Evolutionary conservation across 2,329 filamentous ascomycete genomes (phyloP).

Genomic region (Pyrenochaeta sp.): DNA sequence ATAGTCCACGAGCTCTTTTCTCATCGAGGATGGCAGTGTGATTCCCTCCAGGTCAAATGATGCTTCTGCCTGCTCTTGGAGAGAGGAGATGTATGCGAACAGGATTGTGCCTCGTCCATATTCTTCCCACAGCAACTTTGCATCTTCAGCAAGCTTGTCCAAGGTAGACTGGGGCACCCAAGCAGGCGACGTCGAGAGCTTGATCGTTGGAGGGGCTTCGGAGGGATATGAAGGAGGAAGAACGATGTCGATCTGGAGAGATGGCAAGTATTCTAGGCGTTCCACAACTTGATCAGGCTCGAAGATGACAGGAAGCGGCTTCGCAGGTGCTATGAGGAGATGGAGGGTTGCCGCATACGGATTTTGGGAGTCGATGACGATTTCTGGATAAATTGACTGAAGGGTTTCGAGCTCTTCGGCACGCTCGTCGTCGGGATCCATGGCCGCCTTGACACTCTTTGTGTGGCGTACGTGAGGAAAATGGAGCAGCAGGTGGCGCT

Average conservation of each 20-base stretch:
- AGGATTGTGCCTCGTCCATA: slow-evolving; percentile 64
- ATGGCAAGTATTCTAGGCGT: slow-evolving; percentile 62
- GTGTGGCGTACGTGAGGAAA: no score
- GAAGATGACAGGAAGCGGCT: slow-evolving; percentile 53
- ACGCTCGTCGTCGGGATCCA: slow-evolving; percentile 61
- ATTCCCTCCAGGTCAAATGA: slow-evolving; percentile 61
- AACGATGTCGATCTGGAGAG: slow-evolving; percentile 60
- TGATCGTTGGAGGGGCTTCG: slow-evolving; percentile 58
- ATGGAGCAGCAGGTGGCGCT: no score
- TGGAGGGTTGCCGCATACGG: slow-evolving; percentile 60
- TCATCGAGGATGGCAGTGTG: slow-evolving; percentile 59
- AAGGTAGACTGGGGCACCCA: slow-evolving; percentile 62
- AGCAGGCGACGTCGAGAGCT: slow-evolving; percentile 56
- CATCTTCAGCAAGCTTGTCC: slow-evolving; percentile 56
- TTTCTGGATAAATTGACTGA: slow-evolving; percentile 68
- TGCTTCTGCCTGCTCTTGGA: slow-evolving; percentile 65
- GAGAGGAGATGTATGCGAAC: slow-evolving; percentile 66
- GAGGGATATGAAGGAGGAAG: slow-evolving; percentile 66
- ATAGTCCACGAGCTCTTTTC: slow-evolving; percentile 78
- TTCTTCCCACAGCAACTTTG: slow-evolving; percentile 65
- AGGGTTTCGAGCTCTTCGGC: slow-evolving; percentile 66
- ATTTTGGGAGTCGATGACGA: slow-evolving; percentile 56
- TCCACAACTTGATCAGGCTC: slow-evolving; percentile 50
- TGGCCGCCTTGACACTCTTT: slow-evolving; percentile 16
- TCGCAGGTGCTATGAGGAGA: slow-evolving; percentile 62